phyloP scores from a whole-genome alignment of 257 asterid species.

The Agastache rugosa region DNA sequence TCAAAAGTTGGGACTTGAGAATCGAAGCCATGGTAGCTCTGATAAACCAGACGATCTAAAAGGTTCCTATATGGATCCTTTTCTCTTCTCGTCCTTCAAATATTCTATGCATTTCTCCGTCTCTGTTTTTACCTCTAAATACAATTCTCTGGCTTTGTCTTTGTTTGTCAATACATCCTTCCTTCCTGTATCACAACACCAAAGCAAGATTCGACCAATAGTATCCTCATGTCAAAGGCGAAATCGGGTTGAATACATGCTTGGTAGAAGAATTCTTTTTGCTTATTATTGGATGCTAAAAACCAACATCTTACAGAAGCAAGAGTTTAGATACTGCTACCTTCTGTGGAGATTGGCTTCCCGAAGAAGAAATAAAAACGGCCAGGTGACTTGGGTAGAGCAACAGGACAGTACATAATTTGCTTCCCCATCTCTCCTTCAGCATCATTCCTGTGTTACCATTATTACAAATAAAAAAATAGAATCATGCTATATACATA shows the following conservation, averaged over 20 bases:
- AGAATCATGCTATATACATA: too few species aligned
- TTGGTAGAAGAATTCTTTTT: too few species aligned
- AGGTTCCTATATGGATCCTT: conserved; percentile 55
- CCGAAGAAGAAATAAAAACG: conserved; percentile 62
- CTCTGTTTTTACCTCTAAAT: too few species aligned
- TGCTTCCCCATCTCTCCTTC: conserved; percentile 62
- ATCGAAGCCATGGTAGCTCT: conserved; percentile 53
- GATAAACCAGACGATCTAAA: conserved; percentile 50
- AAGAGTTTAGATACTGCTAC: conserved; percentile 22
- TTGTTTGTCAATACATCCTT: conserved; percentile 51
- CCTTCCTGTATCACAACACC: conserved; percentile 47
- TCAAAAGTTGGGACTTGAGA: too few species aligned
- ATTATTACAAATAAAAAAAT: neutral
- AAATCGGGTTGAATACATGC: neutral
- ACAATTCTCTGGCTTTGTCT: conserved; percentile 50
- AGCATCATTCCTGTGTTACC: too few species aligned
- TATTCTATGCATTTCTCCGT: conserved; percentile 47
- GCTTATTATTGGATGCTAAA: too few species aligned
- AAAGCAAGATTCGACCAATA: conserved; percentile 9
- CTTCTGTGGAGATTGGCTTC: conserved; percentile 61
- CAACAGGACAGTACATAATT: conserved; percentile 47
- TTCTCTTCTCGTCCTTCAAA: conserved; percentile 57
- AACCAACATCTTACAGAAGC: too few species aligned
- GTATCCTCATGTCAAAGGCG: neutral
- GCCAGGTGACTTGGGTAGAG: conserved; percentile 58